phyloP scores from a whole-genome alignment of 176 grass and related monocot species.

The Oryza glaberrima region DNA sequence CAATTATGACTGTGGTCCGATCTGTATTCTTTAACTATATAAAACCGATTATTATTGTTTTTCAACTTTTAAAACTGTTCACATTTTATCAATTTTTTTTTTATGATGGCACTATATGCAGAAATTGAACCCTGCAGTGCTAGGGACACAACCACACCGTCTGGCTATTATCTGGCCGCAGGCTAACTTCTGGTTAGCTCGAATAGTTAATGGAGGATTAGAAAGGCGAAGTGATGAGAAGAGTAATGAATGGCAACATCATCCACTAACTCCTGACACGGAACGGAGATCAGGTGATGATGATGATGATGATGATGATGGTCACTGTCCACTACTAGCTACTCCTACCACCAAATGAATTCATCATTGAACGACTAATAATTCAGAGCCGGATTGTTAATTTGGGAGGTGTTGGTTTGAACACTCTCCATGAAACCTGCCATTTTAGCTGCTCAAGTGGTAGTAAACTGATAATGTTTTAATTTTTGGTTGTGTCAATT shows the following conservation, averaged over 20 bases:
- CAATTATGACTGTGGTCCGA: no score
- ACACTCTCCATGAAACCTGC: not conserved
- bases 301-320: not conserved
- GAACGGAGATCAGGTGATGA: not conserved
- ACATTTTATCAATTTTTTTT: no score
- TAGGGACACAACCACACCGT: no score
- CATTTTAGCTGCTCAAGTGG: not conserved
- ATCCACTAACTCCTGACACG: constrained; percentile 19
- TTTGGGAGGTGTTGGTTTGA: not conserved
- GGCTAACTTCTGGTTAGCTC: not conserved
- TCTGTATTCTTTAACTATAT: no score
- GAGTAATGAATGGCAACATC: not conserved
- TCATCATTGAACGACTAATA: not conserved
- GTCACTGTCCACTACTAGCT: not conserved
- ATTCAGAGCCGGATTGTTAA: not conserved
- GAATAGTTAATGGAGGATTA: constrained; percentile 27
- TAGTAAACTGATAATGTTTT: no score
- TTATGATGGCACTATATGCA: no score
- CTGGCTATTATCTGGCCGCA: no score
- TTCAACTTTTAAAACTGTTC: no score
- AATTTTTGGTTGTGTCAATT: not conserved
- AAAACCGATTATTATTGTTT: no score
- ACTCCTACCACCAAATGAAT: not conserved
- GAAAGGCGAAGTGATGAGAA: constrained; percentile 12
- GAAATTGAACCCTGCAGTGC: no score